These are phyloP conservation scores for Naematelia aurantialba DNA, from an alignment of 768 basidiomycete species.

Conservation along the genomic window DNA sequence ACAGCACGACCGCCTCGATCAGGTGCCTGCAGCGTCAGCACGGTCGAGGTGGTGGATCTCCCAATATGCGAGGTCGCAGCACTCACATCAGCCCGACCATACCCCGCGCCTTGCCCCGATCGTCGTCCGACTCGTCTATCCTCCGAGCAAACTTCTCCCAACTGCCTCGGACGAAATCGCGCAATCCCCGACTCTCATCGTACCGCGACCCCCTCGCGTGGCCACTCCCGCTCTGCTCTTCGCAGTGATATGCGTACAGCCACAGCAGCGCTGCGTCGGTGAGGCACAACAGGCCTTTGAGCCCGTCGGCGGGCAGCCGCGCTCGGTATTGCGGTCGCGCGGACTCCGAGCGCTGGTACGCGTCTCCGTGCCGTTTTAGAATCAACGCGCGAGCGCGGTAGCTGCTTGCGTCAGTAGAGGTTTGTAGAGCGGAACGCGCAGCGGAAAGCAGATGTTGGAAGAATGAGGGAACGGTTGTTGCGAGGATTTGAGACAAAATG, in stretches of 20 bases:
- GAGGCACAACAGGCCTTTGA: constrained; percentile 32
- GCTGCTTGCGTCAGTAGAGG: constrained; percentile 11
- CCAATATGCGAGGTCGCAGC: neutral
- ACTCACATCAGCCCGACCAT: constrained; percentile 45
- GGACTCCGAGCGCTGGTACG: constrained; percentile 18
- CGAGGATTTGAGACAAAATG: too few species aligned
- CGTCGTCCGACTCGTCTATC: constrained; percentile 15
- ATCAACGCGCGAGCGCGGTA: constrained; percentile 31
- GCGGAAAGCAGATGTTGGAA: too few species aligned
- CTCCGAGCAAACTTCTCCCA: constrained; percentile 34
- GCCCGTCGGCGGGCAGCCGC: constrained; percentile 22
- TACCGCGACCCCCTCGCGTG: constrained; percentile 23
- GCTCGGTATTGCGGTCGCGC: constrained; percentile 21
- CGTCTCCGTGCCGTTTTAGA: constrained; percentile 39
- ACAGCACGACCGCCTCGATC: constrained; percentile 37
- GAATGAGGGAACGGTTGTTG: too few species aligned
- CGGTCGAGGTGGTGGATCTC: neutral
- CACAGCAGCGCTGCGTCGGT: constrained; percentile 41
- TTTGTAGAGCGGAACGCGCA: neutral
- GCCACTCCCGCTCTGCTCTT: constrained; percentile 27
- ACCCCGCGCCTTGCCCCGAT: constrained; percentile 27
- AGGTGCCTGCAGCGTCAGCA: constrained; percentile 27
- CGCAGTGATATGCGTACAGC: constrained; percentile 39
- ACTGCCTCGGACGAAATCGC: constrained; percentile 22
- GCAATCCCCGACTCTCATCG: constrained; percentile 18